Evolutionary conservation across 176 grass and related monocot genomes (phyloP), one percentile per base, ranked within the genome.

Genomic region (Themeda triandra): DNA sequence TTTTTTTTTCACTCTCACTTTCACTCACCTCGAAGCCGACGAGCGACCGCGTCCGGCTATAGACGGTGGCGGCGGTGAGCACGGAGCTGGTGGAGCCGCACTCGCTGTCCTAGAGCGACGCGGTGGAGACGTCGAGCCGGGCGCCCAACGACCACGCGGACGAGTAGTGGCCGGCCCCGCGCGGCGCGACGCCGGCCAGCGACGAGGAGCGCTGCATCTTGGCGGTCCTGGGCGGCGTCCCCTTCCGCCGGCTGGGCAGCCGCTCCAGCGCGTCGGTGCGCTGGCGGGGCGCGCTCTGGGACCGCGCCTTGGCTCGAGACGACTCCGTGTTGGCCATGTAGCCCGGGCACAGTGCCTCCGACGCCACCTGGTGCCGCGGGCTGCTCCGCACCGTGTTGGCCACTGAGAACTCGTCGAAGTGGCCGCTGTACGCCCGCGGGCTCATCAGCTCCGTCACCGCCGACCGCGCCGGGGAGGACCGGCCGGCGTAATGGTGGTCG

Each of bases 201-300:
- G 97, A 94, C 36, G 97, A 92, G 21, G 93, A 94, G 7, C 93
- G 90, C 86, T 96, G 93, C 97, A 96, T 99, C 84, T 73, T 94
- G 45, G 80, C 85, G 83, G 84, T 23, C 39, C 80, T 28, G 78
- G 78, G 87, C 88, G 86, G 68, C 6, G 60, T 82, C 14, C 86
- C 58, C 62, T 94, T 91, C 80, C 89, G 40, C 39, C 86, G 87
- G 78, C 93, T 94, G 8, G 91, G 84, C 48, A 92, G 88, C 65
- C 89, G 79, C 66, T 98, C 91, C 28, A 86, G 78, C 46, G 74
- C 72, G 69, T 99, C 91, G 3, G 69, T 80, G 31, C 91, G 91
- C 81, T 87, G 87, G 65, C 53, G 71, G 7, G 87, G 91, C 33
- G 87, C 91, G 81, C 91, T 92, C 77, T 90, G 87, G 11, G 91